Evolutionary conservation across 2,329 filamentous ascomycete genomes (phyloP).

Genomic region (Fusarium algeriense): DNA sequence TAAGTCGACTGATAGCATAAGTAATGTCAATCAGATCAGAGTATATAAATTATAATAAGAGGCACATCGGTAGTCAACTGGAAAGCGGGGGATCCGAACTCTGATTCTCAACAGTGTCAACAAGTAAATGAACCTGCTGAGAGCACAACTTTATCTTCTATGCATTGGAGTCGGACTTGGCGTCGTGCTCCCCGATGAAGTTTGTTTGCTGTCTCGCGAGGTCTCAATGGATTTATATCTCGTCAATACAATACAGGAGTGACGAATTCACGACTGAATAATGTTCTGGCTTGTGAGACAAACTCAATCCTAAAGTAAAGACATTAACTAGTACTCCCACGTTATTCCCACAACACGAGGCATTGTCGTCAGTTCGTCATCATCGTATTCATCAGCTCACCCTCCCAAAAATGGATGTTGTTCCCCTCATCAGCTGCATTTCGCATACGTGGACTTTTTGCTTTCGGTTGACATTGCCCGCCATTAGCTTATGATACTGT

Average conservation of each 20-base stretch:
- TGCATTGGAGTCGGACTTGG: conserved; percentile 9
- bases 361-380: conserved; percentile 31
- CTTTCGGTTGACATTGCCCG: conserved; percentile 10
- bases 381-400: conserved; percentile 29
- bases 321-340: not conserved
- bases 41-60: not conserved
- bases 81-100: conserved; percentile 13
- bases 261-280: conserved; percentile 1
- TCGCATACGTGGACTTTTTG: conserved; percentile 24
- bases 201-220: conserved; percentile 1
- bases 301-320: not conserved
- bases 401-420: conserved; percentile 5
- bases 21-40: not conserved
- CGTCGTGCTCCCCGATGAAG: conserved; percentile 8
- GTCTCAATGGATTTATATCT: not conserved
- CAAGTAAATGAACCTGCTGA: not conserved
- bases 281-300: not conserved
- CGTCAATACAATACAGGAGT: not conserved
- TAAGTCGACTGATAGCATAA: not conserved
- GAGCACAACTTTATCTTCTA: not conserved
- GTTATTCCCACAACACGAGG: conserved; percentile 24
- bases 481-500: not conserved
- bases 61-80: conserved; percentile 5
- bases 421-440: conserved; percentile 22
- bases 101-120: not conserved